These are phyloP conservation scores for Pontederia paniculata DNA, from an alignment of 176 grass and related monocot genomes.

Conservation along the genomic window DNA sequence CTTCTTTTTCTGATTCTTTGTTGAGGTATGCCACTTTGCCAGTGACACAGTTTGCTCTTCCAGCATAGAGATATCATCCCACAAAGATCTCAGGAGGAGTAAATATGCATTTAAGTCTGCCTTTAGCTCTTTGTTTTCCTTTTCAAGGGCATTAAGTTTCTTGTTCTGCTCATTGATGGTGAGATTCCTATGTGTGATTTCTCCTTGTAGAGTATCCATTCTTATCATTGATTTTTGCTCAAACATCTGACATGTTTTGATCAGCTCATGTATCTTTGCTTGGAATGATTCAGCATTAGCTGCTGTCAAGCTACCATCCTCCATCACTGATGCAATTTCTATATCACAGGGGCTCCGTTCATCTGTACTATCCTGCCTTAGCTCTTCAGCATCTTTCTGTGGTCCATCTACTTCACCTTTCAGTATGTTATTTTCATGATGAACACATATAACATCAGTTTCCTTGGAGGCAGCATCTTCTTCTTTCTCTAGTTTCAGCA, in stretches of 20 bases:
- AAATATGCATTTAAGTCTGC: slow-evolving; percentile 59
- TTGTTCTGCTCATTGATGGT: slow-evolving; percentile 57
- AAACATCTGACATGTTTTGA: slow-evolving; percentile 47
- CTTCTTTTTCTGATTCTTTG: slow-evolving; percentile 53
- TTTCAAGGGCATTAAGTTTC: slow-evolving; percentile 58
- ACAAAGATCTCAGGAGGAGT: slow-evolving; percentile 49
- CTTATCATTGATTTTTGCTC: slow-evolving; percentile 70
- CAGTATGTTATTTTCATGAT: slow-evolving; percentile 42
- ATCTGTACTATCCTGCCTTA: slow-evolving; percentile 15
- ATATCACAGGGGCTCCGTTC: slow-evolving; percentile 43
- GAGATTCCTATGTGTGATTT: slow-evolving; percentile 57
- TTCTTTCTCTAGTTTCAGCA: neutral
- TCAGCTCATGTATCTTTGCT: slow-evolving; percentile 76
- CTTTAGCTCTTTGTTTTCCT: slow-evolving; percentile 65
- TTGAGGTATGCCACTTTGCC: slow-evolving; percentile 40
- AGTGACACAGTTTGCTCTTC: slow-evolving; percentile 61
- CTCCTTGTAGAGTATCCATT: slow-evolving; percentile 62
- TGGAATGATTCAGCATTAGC: slow-evolving; percentile 59
- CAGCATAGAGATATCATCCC: slow-evolving; percentile 52
- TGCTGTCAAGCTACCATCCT: slow-evolving; percentile 46
- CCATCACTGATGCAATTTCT: slow-evolving; percentile 51
- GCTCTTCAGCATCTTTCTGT: slow-evolving; percentile 33
- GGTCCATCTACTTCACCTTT: slow-evolving; percentile 34
- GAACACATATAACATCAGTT: slow-evolving; percentile 8
- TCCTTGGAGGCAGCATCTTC: neutral